Percentiles rank a stretch among this genome's conserved stretches.
These are phyloP conservation scores for Sanghuangporus weigelae DNA, from an alignment of 1,284 basidiomycete species.

Conservation along the genomic window DNA sequence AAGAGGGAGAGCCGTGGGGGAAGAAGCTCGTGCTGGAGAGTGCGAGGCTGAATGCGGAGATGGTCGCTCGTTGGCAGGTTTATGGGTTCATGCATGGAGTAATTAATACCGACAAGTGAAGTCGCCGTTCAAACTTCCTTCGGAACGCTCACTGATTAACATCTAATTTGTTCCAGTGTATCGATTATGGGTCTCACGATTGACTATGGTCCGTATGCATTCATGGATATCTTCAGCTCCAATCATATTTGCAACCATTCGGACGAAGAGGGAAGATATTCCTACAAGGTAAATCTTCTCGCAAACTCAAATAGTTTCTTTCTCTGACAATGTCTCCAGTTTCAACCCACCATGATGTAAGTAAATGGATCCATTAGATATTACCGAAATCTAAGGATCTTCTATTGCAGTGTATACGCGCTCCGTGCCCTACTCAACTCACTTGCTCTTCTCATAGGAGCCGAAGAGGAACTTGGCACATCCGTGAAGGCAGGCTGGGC, in stretches of 20 bases:
- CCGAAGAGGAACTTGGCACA: slow-evolving; percentile 54
- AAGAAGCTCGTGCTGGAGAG: slow-evolving; percentile 71
- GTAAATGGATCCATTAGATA: slow-evolving; percentile 19
- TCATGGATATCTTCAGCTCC: slow-evolving; percentile 89
- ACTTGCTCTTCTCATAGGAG: slow-evolving; percentile 79
- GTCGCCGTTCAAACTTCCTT: background rate
- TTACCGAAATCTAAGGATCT: background rate
- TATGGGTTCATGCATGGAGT: slow-evolving; percentile 93
- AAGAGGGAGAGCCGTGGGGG: slow-evolving; percentile 57
- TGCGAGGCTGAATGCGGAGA: slow-evolving; percentile 78
- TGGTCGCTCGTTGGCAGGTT: slow-evolving; percentile 93
- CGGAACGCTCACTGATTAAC: slow-evolving; percentile 14
- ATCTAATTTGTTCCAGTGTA: slow-evolving; percentile 41
- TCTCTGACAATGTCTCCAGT: slow-evolving; percentile 20
- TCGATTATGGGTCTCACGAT: slow-evolving; percentile 88
- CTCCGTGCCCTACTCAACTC: slow-evolving; percentile 70
- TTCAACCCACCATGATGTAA: slow-evolving; percentile 35
- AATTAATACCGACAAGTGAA: slow-evolving; percentile 94
- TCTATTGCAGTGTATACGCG: slow-evolving; percentile 57
- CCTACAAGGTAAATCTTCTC: slow-evolving; percentile 58
- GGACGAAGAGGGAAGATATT: slow-evolving; percentile 82
- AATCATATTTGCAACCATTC: slow-evolving; percentile 92
- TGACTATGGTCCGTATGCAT: slow-evolving; percentile 93
- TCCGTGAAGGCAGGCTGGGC: slow-evolving; percentile 64
- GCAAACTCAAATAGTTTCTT: slow-evolving; percentile 16